Base-by-base conservation (phyloP, 1,139 yeast species). In the Yamadazyma membranifaciens region DNA sequence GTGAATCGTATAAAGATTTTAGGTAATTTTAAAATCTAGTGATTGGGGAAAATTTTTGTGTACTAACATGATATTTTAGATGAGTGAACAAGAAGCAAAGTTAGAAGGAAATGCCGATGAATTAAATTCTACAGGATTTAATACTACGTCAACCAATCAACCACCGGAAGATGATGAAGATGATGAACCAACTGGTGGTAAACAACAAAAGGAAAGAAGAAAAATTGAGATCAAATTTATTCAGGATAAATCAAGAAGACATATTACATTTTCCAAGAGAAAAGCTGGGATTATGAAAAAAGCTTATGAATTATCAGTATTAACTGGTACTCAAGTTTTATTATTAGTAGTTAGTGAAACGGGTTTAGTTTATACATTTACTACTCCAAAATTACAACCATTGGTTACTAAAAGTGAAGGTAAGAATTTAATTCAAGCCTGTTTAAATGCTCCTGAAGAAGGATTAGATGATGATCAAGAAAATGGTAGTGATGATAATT, bases 221-320 rank as follows among this genome's bases (percentile, higher is more conserved):
- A 92, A 92, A 68, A 92, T 92, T 60, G 98, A 92, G 65, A 92
- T 92, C 65, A 88, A 89, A 71, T 92, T 92, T 60, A 92, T 92
- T 57, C 96, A 91, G 67, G 97, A 92, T 66, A 92, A 92, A 69
- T 87, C 96, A 26, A 83, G 98, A 64, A 88, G 98, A 59, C 98
- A 92, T 67, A 92, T 92, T 54, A 92, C 98, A 22, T 92, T 92
- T 57, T 87, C 96, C 40, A 92, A 92, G 71, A 86, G 98, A 66
- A 91, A 92, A 67, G 98, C 97, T 33, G 98, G 98, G 50, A 92
- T 92, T 57, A 92, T 92, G 98, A 92, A 92, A 69, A 92, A 85
- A 71, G 98, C 98, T 13, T 92, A 92, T 67, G 98, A 92, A 63
- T 76, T 92, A 51, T 84, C 95, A 20, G 98, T 94, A 38, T 76